Evolutionary conservation across 1,284 basidiomycete species (phyloP).

Genomic region (Hypsizygus ulmarius): DNA sequence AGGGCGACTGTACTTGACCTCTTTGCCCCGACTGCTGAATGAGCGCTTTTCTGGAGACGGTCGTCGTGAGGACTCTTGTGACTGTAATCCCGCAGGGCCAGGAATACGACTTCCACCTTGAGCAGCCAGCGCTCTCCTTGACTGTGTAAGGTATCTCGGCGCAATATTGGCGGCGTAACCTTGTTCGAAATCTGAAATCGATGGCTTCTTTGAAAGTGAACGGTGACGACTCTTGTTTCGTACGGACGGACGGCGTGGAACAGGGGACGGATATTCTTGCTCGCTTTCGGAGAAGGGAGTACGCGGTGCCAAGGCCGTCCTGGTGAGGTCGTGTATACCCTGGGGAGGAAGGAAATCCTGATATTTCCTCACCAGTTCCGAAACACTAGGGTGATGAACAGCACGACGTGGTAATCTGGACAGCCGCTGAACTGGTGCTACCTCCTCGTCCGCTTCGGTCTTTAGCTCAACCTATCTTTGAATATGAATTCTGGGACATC

Average conservation of each 20-base stretch:
- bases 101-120: conserved; percentile 47
- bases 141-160: conserved; percentile 59
- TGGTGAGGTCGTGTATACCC: conserved; percentile 66
- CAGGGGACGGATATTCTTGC: conserved; percentile 50
- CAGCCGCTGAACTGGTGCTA: conserved; percentile 27
- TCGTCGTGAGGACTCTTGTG: conserved; percentile 58
- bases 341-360: conserved; percentile 73
- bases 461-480: conserved; percentile 16
- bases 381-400: conserved; percentile 64
- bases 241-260: conserved; percentile 33
- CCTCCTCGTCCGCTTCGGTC: conserved; percentile 14
- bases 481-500: neutral
- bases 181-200: conserved; percentile 82
- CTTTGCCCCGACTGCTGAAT: conserved; percentile 34
- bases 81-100: conserved; percentile 49
- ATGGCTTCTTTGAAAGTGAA: conserved; percentile 50
- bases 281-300: conserved; percentile 65
- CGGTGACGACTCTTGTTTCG: conserved; percentile 50
- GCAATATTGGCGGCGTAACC: conserved; percentile 88
- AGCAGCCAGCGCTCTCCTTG: conserved; percentile 41
- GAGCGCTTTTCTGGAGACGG: conserved; percentile 71
- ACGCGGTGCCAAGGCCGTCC: conserved; percentile 61
- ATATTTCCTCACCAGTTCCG: conserved; percentile 83
- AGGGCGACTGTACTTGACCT: conserved; percentile 39
- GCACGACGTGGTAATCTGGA: conserved; percentile 75